Conservation (phyloP, 2,329 filamentous ascomycete genomes). For the Penicillium sp. region DNA sequence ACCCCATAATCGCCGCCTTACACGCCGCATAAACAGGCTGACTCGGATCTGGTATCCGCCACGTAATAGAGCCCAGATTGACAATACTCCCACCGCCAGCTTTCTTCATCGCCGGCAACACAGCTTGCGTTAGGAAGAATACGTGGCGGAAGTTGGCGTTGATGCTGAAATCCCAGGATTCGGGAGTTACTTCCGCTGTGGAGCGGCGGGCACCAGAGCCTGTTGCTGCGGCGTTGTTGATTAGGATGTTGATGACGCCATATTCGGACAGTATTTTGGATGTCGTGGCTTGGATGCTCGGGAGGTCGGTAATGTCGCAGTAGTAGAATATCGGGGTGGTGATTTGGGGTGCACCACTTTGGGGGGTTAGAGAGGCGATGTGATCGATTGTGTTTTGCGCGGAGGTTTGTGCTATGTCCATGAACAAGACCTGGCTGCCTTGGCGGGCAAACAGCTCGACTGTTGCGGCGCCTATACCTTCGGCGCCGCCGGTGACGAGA, state of each 20-base stretch:
- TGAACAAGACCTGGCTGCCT: conserved; percentile 46
- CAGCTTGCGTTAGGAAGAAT: conserved; percentile 44
- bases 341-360: background rate
- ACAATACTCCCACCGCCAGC: conserved; percentile 37
- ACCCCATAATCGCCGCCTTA: conserved; percentile 42
- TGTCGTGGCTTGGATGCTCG: conserved; percentile 25
- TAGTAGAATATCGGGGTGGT: conserved; percentile 38
- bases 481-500: conserved; percentile 48
- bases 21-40: conserved; percentile 39
- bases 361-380: background rate
- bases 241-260: conserved; percentile 30
- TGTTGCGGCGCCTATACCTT: conserved; percentile 45
- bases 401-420: conserved; percentile 40
- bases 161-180: conserved; percentile 46
- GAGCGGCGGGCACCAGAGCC: conserved; percentile 13
- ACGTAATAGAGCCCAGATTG: conserved; percentile 44
- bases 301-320: conserved; percentile 46
- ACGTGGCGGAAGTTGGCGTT: conserved; percentile 48
- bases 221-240: conserved; percentile 38
- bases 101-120: conserved; percentile 36
- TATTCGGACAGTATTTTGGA: conserved; percentile 30
- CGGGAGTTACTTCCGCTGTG: conserved; percentile 36
- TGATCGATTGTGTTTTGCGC: conserved; percentile 21
- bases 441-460: conserved; percentile 48
- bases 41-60: conserved; percentile 35